Base-by-base conservation (phyloP, 257 asterid genomes). In the Solanum phureja region DNA sequence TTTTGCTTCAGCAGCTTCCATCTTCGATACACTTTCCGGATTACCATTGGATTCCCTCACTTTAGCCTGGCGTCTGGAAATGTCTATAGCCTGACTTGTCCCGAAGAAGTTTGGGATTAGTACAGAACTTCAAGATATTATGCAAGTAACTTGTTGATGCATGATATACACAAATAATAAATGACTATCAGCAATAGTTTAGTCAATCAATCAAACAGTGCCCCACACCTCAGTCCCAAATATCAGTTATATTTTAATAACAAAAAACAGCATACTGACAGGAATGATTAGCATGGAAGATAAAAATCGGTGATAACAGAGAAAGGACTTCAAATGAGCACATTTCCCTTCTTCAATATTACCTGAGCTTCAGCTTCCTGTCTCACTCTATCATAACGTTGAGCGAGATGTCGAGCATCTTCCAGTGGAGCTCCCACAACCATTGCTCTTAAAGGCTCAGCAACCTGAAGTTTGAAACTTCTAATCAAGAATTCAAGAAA, bases 311-410 rank as follows among this genome's bases (percentile, higher is more conserved):
- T n/a, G 83, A 40, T 13, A 35, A 38, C 56, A 75, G 23, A 75
- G 83, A 29, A 40, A 38, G 52, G 5, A 75, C 58, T 38, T 38
- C 58, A 75, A 75, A 23, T 75, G 58, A 75, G 40, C 21, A 75
- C 83, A 75, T n/a, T 23, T 38, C 58, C 16, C 83, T 75, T 27
- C 24, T 40, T 86, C 8, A 81, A 29, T 24, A 68, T 87, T 89
- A 93, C 96, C 96, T 92, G 96, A 87, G 94, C 86, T 90, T 93
- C 96, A 82, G 91, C 92, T 83, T 93, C 94, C 69, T 92, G 94
- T 87, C 94, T 88, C 86, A 90, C 90, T 89, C 90, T 87, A 72
- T 93, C 94, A 76, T 92, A 92, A 79, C 83, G 90, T 64, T 90
- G 94, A 68, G 94, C 93, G 86, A 93, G 93, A 87, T 89, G 91